phyloP scores from a whole-genome alignment of 2,329 filamentous ascomycete species.

The Trichophyton equinum region DNA sequence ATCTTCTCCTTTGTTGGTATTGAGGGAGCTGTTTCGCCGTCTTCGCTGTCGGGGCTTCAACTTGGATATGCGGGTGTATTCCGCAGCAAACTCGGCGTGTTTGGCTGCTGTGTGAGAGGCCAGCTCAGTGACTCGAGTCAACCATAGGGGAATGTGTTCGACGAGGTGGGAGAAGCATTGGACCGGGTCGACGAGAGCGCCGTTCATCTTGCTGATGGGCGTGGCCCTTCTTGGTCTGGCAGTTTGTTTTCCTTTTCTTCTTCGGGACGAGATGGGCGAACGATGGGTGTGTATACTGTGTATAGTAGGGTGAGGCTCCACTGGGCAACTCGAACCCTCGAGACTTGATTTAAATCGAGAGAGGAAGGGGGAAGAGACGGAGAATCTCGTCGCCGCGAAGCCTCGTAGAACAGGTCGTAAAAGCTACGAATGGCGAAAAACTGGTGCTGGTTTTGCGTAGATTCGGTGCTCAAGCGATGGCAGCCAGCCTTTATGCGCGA shows the following conservation, averaged over 20 bases:
- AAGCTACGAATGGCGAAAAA: not conserved
- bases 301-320: too few relatives aligned
- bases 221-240: not conserved
- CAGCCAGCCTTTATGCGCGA: not conserved
- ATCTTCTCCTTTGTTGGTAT: conserved; percentile 29
- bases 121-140: conserved; percentile 31
- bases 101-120: conserved; percentile 29
- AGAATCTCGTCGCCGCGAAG: not conserved
- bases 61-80: conserved; percentile 27
- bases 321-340: too few relatives aligned
- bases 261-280: not conserved
- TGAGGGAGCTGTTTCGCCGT: conserved; percentile 32
- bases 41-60: conserved; percentile 19
- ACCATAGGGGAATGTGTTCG: conserved; percentile 36
- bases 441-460: not conserved
- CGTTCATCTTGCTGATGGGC: not conserved
- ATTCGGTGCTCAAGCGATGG: not conserved
- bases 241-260: not conserved
- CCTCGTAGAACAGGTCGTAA: not conserved
- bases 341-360: too few relatives aligned
- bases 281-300: too few relatives aligned
- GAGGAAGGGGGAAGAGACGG: not conserved
- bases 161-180: conserved; percentile 34
- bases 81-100: conserved; percentile 32
- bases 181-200: conserved; percentile 28